A percentile compares a stretch with the other conserved stretches of the same genome.
Conservation (phyloP, 345 rosid genomes). For the Sisymbrium altissimum region DNA sequence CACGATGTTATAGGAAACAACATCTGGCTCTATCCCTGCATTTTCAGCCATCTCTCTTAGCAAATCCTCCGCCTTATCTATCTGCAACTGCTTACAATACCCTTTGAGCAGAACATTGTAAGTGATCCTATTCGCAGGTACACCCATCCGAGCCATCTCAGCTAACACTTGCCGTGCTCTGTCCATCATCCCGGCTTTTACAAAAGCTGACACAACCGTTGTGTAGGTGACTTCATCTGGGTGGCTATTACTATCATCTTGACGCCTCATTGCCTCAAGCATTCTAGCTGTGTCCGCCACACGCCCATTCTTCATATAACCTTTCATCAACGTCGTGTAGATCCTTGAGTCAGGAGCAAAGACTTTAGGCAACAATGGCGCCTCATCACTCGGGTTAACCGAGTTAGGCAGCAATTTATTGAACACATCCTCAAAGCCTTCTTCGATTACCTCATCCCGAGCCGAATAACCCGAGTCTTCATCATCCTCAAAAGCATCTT, state of each 20-base stretch:
- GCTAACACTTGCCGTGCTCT: conserved; percentile 74
- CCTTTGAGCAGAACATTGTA: conserved; percentile 92
- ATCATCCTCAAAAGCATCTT: conserved; percentile 29
- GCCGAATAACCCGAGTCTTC: neutral
- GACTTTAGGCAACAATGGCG: conserved; percentile 61
- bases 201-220: conserved; percentile 84
- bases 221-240: conserved; percentile 94
- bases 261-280: conserved; percentile 84
- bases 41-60: conserved; percentile 63
- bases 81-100: conserved; percentile 75
- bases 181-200: conserved; percentile 74
- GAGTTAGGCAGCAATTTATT: conserved; percentile 70
- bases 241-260: conserved; percentile 60
- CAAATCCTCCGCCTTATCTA: conserved; percentile 69
- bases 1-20: conserved; percentile 75
- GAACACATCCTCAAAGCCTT: conserved; percentile 38
- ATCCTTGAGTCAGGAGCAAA: conserved; percentile 74
- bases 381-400: conserved; percentile 36
- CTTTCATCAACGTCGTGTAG: conserved; percentile 91
- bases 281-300: conserved; percentile 64
- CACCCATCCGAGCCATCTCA: conserved; percentile 72
- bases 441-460: conserved; percentile 21
- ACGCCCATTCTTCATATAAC: conserved; percentile 85
- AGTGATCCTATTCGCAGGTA: conserved; percentile 82
- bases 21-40: conserved; percentile 72